Evolutionary conservation across 2,329 filamentous ascomycete species (phyloP), one percentile per base, ranked within the genome.

Genomic region (Penicillium sp.): DNA sequence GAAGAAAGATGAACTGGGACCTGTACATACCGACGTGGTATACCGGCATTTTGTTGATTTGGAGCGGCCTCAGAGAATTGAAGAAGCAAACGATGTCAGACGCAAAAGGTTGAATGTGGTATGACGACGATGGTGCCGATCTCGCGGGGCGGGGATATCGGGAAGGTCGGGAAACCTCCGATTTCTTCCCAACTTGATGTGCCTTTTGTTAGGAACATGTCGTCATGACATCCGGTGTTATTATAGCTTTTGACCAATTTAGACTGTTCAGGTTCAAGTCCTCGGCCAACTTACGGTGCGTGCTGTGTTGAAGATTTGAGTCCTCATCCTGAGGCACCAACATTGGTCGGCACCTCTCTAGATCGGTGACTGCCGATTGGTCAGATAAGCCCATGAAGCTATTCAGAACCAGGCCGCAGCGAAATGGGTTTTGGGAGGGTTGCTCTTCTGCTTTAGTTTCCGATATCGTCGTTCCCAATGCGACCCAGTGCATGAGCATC

Each of bases 21-120:
- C 11, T 3, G 27, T 7, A 56, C 65, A 58, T 46, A 74, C 71
- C 71, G 35, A 75, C 61, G 58, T 74, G 72, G 51, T 73, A 74
- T 56, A 74, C 65, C n/a, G 71, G 62, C 71, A 74, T 74, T 44
- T 41, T 61, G 42, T 18, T 30, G 2, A 30, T 35, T 8, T 16
- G 6, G 7, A 27, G 4, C 9, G 9, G 25, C 2, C 25, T 27
- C 25, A 27, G 8, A 16, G n/a, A 16, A n/a, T 7, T 9, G 31
- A 35, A 16, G 31, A 35, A 35, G n/a, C 31, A 16, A 35, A 35
- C 7, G 14, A 33, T 33, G 13, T 33, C n/a, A 16, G 31, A 16
- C 6, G 5, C 14, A 27, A 27, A 27, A 35, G n/a, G 13, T n/a
- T 13, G 31, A 3, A 16, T 35, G 13, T n/a, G 30, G 30, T 33